phyloP scores from a whole-genome alignment of 2,329 filamentous ascomycete genomes.

The Myriosclerotinia scirpicola region DNA sequence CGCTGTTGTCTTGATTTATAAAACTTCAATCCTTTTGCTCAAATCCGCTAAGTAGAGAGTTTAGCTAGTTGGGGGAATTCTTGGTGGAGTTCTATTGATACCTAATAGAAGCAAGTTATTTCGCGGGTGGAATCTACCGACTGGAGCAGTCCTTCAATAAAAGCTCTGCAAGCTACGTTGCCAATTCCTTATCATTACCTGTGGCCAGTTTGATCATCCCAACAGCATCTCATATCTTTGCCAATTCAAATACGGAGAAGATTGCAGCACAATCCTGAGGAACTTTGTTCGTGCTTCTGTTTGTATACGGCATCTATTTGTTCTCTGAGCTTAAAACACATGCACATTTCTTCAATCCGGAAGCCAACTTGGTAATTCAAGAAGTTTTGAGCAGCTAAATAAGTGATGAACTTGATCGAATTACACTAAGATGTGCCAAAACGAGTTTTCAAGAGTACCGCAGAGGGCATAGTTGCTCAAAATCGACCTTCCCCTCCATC shows the following conservation, averaged over 20 bases:
- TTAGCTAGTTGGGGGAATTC: constrained; percentile 82
- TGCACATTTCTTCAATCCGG: constrained; percentile 10
- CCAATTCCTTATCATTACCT: constrained; percentile 64
- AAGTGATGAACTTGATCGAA: constrained; percentile 30
- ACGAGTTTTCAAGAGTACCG: constrained; percentile 58
- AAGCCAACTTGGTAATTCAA: background rate
- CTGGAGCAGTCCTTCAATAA: constrained; percentile 84
- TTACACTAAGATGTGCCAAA: constrained; percentile 43
- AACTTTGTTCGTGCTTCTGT: constrained; percentile 40
- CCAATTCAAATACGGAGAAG: background rate
- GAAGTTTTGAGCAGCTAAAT: constrained; percentile 35
- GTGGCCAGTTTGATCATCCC: constrained; percentile 83
- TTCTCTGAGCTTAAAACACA: constrained; percentile 4
- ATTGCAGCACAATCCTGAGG: constrained; percentile 2
- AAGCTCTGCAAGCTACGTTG: constrained; percentile 82
- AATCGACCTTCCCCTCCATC: background rate
- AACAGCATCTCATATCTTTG: constrained; percentile 69
- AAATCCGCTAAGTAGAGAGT: constrained; percentile 57
- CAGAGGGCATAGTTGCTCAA: constrained; percentile 47
- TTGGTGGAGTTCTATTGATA: constrained; percentile 56
- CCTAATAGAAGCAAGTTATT: constrained; percentile 75
- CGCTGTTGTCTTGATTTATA: constrained; percentile 79
- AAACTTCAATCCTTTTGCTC: constrained; percentile 52
- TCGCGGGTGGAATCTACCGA: constrained; percentile 67
- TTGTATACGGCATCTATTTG: constrained; percentile 2